These are phyloP conservation scores for Gardenia jasminoides DNA, from an alignment of 257 asterid genomes.

Conservation along the genomic window DNA sequence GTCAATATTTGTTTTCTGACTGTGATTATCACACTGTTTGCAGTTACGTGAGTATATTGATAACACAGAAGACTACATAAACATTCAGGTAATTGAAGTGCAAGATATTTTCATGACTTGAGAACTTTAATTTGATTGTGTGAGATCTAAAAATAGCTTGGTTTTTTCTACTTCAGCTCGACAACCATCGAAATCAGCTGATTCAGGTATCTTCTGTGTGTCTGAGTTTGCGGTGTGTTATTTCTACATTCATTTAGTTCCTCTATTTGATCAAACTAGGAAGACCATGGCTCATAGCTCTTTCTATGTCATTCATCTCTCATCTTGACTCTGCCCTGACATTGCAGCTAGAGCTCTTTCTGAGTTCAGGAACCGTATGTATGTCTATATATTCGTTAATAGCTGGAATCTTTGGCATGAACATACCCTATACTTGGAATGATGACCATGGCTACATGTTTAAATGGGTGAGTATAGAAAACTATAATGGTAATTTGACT, in stretches of 20 bases:
- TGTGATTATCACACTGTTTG: slow-evolving; percentile 11
- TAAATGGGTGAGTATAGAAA: slow-evolving; percentile 66
- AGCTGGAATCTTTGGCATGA: slow-evolving; percentile 84
- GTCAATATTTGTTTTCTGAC: neutral
- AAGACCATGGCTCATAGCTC: neutral
- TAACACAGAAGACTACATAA: slow-evolving; percentile 91
- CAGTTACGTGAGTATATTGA: slow-evolving; percentile 93
- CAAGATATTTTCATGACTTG: neutral
- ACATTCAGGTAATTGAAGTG: slow-evolving; percentile 65
- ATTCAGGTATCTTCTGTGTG: slow-evolving; percentile 57
- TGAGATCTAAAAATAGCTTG: slow-evolving; percentile 12
- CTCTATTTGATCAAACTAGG: neutral
- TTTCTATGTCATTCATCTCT: neutral
- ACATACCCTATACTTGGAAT: slow-evolving; percentile 87
- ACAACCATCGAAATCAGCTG: slow-evolving; percentile 91
- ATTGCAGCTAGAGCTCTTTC: slow-evolving; percentile 84
- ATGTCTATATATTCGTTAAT: slow-evolving; percentile 58
- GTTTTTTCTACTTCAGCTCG: slow-evolving; percentile 55
- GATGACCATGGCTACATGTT: slow-evolving; percentile 53
- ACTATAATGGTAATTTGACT: neutral
- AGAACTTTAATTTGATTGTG: slow-evolving; percentile 4
- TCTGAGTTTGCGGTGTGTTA: neutral
- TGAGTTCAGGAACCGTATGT: slow-evolving; percentile 76
- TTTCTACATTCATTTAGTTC: neutral
- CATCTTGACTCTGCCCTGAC: neutral